Base-by-base conservation (phyloP, 108 stramenopile species). In the Stephanodiscus minutulus region DNA sequence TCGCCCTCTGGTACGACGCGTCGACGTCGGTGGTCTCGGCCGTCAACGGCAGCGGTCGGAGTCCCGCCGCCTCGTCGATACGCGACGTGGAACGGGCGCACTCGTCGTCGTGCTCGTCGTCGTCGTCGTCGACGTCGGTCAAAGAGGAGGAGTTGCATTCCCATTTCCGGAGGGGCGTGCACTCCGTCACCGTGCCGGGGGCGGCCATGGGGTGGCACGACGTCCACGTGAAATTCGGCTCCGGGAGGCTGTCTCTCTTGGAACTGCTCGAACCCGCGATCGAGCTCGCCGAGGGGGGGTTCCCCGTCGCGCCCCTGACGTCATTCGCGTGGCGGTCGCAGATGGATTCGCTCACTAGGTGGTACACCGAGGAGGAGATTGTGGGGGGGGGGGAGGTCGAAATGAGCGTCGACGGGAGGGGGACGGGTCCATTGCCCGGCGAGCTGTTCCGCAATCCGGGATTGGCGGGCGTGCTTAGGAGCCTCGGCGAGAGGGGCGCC, bases 151-250 rank as follows among this genome's bases (percentile, higher is more conserved):
- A 61, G 0, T 56, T 66, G 64, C 8, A 79, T 28, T 27, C 25
- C 0, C 22, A 15, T 27, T 89, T 85, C 73, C 35, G 53, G 29
- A 71, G 61, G 50, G 87, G 91, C 50, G 76, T 90, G 2, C 90
- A 93, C 72, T 76, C 88, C 13, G 86, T 98, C 5, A 98, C 98
- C 31, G 97, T 99, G 15, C 98, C 98, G 12, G 98, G 98, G 11
- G 93, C 98, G 7, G 98, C 97, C 12, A 80, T 79, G n/a, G 96
- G 91, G 5, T 99, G 96, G 91, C 89, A 89, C 60, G 97, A 97
- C 81, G 77, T 86, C 21, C 61, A 79, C 46, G 20, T 48, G 46
- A 72, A 57, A 50, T 88, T 86, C 79, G 90, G 88, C 9, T 88
- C 88, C 6, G 96, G 96, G 18, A 82, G 78, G 11, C 78, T 96